Base-by-base conservation (phyloP, 305 asterid genomes). In the Rubia tinctorum region DNA sequence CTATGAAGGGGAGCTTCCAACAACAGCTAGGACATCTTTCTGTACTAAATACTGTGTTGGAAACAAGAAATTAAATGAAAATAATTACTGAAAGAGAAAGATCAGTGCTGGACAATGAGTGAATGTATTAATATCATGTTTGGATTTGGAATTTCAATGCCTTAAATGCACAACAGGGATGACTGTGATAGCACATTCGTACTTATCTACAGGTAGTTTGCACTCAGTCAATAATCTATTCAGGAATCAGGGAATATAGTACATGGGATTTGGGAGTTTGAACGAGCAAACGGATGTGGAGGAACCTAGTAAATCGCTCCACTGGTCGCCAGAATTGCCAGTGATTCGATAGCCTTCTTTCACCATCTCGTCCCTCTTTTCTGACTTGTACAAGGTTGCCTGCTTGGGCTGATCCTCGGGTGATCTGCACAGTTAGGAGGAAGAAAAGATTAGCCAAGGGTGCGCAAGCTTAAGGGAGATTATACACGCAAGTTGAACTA, bases 181-280 rank as follows among this genome's bases (percentile, higher is more conserved):
- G 12, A 4, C 12, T 2, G 18, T 17, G 63, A 42, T 23, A 25
- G 61, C 64, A 18, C 30, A 66, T 40, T 15, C 22, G 49, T 68
- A 22, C 39, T 60, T 60, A 34, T 55, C 18, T 47, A 45, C 71
- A 66, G 49, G 18, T 65, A n/a, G n/a, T 15, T 49, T 49, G 20
- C 49, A 68, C 6, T 49, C 51, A n/a, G 40, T 65, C 11, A 10
- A 5, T 56, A 27, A 8, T 37, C 62, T 39, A 20, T 25, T 68
- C 18, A 64, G 27, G 27, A 59, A n/a, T 78, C 80, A 89, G 62
- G 96, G 84, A 74, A 94, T 90, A 82, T 75, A 83, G 75, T 94
- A 94, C 98, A 91, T 90, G 61, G 97, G 97, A 84, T 94, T 94
- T 3, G 97, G 96, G 72, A 91, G 86, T 84, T 94, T 91, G 83